Conservation (phyloP, 257 asterid species). For the Capsicum rhomboideum region DNA sequence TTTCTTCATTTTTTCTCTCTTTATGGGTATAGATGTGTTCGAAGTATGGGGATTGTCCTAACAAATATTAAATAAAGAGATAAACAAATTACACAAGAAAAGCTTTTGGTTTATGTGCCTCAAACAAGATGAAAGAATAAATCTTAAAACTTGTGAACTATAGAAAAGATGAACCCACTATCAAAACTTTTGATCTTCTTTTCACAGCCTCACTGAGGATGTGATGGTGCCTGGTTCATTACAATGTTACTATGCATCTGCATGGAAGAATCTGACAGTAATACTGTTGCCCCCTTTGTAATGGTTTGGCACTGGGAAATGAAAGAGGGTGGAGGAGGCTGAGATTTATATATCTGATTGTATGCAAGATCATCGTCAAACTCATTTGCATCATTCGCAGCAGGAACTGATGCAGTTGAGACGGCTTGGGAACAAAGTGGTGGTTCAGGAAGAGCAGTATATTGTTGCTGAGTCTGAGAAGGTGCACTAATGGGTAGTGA, state of each 20-base stretch:
- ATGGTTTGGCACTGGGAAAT: conserved; percentile 44
- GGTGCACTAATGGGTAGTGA: conserved; percentile 22
- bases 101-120: conserved; percentile 2
- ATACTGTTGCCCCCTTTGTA: conserved; percentile 38
- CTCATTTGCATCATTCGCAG: conserved; percentile 30
- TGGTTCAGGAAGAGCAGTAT: conserved; percentile 24
- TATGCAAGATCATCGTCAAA: conserved; percentile 69
- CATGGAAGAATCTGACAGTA: conserved; percentile 47
- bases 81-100: background rate
- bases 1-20: background rate
- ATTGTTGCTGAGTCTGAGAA: conserved; percentile 34
- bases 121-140: conserved; percentile 10
- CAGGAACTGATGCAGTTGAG: conserved; percentile 16
- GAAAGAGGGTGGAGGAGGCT: conserved; percentile 60
- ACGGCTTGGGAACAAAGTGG: conserved; percentile 32
- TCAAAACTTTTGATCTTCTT: conserved; percentile 18
- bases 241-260: conserved; percentile 30
- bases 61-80: background rate
- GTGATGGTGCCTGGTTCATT: conserved; percentile 30
- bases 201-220: conserved; percentile 24
- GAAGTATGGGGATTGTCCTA: background rate
- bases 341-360: conserved; percentile 69
- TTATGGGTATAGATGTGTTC: background rate
- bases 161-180: conserved; percentile 12
- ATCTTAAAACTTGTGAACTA: background rate